Base-by-base conservation (phyloP, 2,329 filamentous ascomycete genomes). In the Pestalotiopsis fici region DNA sequence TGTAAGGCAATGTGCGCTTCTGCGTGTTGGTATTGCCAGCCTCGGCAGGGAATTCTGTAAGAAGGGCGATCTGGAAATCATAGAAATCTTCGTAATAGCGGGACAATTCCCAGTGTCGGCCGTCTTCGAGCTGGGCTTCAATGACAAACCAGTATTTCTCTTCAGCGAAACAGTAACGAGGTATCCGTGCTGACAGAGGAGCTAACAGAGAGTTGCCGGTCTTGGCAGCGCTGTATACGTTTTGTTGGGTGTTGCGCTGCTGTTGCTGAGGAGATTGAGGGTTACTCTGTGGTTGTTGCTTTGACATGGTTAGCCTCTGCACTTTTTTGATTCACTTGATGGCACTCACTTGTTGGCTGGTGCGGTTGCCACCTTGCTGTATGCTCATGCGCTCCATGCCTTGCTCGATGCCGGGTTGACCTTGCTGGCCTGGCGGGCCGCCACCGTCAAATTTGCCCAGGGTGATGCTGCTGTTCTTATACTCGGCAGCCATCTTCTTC, bases 111-210 rank as follows among this genome's bases (percentile, higher is more conserved):
- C 95, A 98, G 76, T 93, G 91, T 59, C 93, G 88, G 60, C 94
- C 95, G 77, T 98, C 95, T 76, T 97, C 94, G 79, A 98, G 88
- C 74, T 91, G 87, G 27, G 93, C 94, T 78, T 98, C 95, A 68
- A 99, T 95, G 65, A 98, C 93, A 76, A 98, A 99, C 94, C 96
- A 98, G 80, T 98, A 98, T 79, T 98, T 98, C 73, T 98, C 95
- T 77, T 98, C 95, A 68, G 94, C 94, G 76, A 97, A 98, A 79
- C 94, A 97, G 82, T 97, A 98, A 69, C 94, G 88, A 18, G 95
- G 95, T 73, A 98, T 97, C 64, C 90, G 91, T 13, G 95, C 96
- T 66, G 90, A 89, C 61, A 97, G 83, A 0, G 96, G 95, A 2
- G 94, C 92, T 71, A 90, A 89, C 7, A 94, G 82, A 68, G 90